Evolutionary conservation across 805 yeast species (phyloP).

Genomic region (Spathaspora boniae): DNA sequence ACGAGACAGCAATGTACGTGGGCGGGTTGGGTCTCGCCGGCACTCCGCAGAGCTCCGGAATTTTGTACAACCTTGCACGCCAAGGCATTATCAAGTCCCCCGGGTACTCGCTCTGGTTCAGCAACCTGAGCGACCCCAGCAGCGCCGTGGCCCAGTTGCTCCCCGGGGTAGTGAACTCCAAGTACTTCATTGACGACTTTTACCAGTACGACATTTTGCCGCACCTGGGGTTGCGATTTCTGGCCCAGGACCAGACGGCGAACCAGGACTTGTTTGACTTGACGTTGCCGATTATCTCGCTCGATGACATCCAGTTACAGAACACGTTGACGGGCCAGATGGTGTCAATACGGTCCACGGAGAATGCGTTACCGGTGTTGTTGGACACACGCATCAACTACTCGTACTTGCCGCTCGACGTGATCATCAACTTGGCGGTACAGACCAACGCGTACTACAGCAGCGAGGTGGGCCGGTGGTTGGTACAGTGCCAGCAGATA

Average conservation of each 20-base stretch:
- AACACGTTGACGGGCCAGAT: constrained; percentile 35
- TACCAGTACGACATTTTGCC: constrained; percentile 51
- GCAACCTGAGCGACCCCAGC: constrained; percentile 11
- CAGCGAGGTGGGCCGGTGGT: constrained; percentile 47
- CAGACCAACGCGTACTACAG: constrained; percentile 67
- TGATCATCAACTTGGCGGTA: constrained; percentile 59
- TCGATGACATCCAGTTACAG: constrained; percentile 21
- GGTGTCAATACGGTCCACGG: constrained; percentile 27
- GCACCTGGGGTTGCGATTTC: constrained; percentile 44
- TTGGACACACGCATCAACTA: constrained; percentile 53
- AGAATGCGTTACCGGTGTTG: constrained; percentile 46
- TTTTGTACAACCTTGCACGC: constrained; percentile 19
- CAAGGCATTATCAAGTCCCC: constrained; percentile 22
- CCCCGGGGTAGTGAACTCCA: constrained; percentile 57
- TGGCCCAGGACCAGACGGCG: constrained; percentile 15
- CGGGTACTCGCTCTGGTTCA: constrained; percentile 35
- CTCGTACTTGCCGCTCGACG: constrained; percentile 52
- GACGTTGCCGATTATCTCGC: constrained; percentile 27
- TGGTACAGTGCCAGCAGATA: constrained; percentile 55
- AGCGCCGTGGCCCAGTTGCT: constrained; percentile 35
- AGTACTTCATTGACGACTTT: constrained; percentile 44
- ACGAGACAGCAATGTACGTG: constrained; percentile 16
- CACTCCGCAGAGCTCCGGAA: constrained; percentile 21
- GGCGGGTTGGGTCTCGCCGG: constrained; percentile 40
- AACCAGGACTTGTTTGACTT: constrained; percentile 13